Evolutionary conservation across 192 early-diverging fungal genomes (phyloP), one percentile per base, ranked within the genome.

Genomic region (Lobosporangium transversale): DNA sequence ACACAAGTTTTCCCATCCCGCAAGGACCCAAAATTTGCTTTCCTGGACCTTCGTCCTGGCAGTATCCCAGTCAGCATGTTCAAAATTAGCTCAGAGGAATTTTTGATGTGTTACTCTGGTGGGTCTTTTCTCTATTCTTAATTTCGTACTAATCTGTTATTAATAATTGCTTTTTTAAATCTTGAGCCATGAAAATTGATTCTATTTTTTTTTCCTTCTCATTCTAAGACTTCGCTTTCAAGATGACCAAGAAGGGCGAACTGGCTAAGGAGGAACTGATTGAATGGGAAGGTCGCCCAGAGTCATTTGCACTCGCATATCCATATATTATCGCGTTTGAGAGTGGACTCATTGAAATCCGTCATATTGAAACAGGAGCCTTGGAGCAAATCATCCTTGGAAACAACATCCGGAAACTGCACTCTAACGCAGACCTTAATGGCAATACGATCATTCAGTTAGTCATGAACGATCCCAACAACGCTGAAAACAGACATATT

Each of bases 311-410:
- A 29, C 86, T 90, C 35, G 69, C 86, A 32, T 86, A 92, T 47
- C 95, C 94, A 30, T 98, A 95, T 63, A 82, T 98, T 33, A 75
- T 97, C 64, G 95, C 96, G 0, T 97, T 95, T 73, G 94, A 97
- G 49, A 79, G 88, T 4, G 86, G 82, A 53, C 92, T 97, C 68
- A 93, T 98, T 71, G 97, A 98, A 79, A 80, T 98, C 32, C 88
- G 92, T 49, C 82, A 95, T 70, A 84, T 94, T 6, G 89, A 93
- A 55, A 93, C 91, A 0, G 93, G 73, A 3, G 73, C 65, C 6
- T 35, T 76, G 64, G 73, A 76, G 20, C 73, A 76, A 30, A 56
- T 76, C 45, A 76, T 76, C 21, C 53, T 76, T 11, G 73, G 73
- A 20, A 54, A 67, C 37, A 67, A 67, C 42, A 76, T 76, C 29